Percentiles rank a stretch among this genome's conserved stretches.
Evolutionary conservation across 495 filamentous ascomycete species (phyloP).

Genomic region (Parathielavia appendiculata): DNA sequence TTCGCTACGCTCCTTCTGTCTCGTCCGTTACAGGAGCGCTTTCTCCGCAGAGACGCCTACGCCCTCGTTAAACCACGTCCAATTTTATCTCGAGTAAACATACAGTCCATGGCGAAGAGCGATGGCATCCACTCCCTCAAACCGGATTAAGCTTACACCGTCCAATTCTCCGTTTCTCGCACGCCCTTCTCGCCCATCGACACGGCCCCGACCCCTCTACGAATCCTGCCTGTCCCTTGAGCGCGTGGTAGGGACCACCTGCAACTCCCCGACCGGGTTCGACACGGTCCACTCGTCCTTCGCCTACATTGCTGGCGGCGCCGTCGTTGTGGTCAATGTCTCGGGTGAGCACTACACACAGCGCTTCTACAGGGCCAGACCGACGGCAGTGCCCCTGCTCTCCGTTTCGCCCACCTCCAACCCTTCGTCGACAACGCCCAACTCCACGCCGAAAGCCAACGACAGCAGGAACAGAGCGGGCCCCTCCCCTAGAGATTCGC

Average conservation of each 20-base stretch:
- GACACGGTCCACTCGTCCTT: constrained; percentile 74
- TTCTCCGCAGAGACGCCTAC: constrained; percentile 14
- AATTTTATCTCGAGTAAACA: background rate
- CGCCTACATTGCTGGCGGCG: constrained; percentile 86
- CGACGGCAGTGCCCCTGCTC: constrained; percentile 64
- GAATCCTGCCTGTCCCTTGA: constrained; percentile 63
- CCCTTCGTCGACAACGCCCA: constrained; percentile 46
- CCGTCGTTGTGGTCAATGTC: constrained; percentile 82
- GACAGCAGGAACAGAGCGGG: constrained; percentile 57
- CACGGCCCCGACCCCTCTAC: constrained; percentile 34
- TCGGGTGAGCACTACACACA: constrained; percentile 71
- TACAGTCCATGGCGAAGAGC: constrained; percentile 47
- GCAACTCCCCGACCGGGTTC: constrained; percentile 77
- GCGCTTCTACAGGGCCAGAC: constrained; percentile 84
- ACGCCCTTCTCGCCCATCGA: constrained; percentile 57
- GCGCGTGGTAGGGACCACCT: constrained; percentile 84
- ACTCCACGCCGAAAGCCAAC: constrained; percentile 59
- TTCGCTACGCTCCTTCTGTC: constrained; percentile 4
- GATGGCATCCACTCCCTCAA: constrained; percentile 55
- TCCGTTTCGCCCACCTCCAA: constrained; percentile 36
- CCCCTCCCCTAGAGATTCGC: constrained; percentile 52
- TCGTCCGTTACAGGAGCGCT: constrained; percentile 11
- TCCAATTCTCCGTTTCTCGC: constrained; percentile 69
- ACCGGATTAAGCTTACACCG: constrained; percentile 70
- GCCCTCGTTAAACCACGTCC: constrained; percentile 13